phyloP scores from a whole-genome alignment of 2,329 filamentous ascomycete genomes.

The Arthrinium phaeospermum region DNA sequence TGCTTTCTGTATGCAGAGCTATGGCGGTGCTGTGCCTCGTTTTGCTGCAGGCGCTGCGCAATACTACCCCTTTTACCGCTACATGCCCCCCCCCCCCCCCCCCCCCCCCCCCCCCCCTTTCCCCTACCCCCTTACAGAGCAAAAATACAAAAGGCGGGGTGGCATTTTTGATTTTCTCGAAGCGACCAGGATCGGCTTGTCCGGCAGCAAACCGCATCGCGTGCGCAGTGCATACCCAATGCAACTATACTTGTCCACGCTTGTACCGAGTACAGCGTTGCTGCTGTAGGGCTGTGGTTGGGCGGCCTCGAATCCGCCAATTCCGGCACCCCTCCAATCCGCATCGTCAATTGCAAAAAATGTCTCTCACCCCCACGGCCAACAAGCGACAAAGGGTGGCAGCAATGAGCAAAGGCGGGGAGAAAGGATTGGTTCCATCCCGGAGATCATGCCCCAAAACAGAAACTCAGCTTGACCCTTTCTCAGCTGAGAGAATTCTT shows the following conservation, averaged over 20 bases:
- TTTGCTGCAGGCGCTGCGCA: conserved; percentile 3
- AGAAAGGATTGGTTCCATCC: background rate
- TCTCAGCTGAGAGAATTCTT: background rate
- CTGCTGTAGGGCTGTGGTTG: background rate
- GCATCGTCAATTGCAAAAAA: background rate
- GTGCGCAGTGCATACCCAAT: conserved; percentile 14
- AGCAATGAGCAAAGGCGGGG: background rate
- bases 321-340: background rate
- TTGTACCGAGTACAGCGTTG: background rate
- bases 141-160: conserved; percentile 9
- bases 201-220: conserved; percentile 3
- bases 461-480: background rate
- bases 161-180: background rate
- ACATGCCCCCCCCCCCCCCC: no score
- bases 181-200: background rate
- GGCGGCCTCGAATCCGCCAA: conserved; percentile 3
- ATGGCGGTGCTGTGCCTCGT: background rate
- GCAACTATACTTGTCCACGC: background rate
- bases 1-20: background rate
- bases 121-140: background rate
- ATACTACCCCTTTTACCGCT: background rate
- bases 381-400: background rate
- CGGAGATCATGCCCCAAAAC: background rate
- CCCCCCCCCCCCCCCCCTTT: no score
- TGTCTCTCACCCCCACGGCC: background rate